These are phyloP conservation scores for Coleophoma crateriformis DNA, from an alignment of 2,329 filamentous ascomycete genomes.

Conservation along the genomic window DNA sequence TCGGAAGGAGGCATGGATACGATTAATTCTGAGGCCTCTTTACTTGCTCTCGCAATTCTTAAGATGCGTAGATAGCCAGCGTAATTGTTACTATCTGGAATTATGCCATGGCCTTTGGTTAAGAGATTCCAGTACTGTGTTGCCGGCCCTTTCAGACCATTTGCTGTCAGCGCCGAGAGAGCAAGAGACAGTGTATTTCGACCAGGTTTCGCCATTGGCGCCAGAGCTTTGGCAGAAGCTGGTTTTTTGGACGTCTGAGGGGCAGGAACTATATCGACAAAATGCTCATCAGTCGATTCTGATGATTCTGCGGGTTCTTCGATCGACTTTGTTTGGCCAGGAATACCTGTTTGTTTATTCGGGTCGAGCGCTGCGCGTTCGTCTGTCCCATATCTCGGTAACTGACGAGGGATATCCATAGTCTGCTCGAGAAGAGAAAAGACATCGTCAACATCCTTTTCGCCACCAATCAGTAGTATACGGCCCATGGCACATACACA, in stretches of 20 bases:
- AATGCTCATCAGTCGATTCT: neutral
- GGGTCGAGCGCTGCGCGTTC: constrained; percentile 3
- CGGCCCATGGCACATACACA: constrained; percentile 78
- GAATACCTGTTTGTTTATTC: neutral
- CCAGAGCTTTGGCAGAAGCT: constrained; percentile 7
- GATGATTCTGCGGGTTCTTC: neutral
- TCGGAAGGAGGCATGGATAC: constrained; percentile 41
- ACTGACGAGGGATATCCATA: constrained; percentile 62
- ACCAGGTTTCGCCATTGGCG: constrained; percentile 37
- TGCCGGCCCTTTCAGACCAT: constrained; percentile 57
- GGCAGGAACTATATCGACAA: neutral
- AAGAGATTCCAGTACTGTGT: constrained; percentile 74
- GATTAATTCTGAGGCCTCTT: constrained; percentile 54
- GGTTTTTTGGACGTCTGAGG: constrained; percentile 2
- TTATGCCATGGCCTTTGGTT: constrained; percentile 53
- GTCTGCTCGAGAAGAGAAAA: constrained; percentile 76
- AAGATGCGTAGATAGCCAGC: constrained; percentile 63
- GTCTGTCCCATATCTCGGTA: constrained; percentile 10
- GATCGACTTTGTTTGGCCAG: neutral
- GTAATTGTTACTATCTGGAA: constrained; percentile 69
- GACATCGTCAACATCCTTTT: constrained; percentile 63
- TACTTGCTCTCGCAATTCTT: constrained; percentile 59
- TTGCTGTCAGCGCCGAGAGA: constrained; percentile 55
- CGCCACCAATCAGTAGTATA: constrained; percentile 61
- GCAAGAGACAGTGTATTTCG: constrained; percentile 63